Evolutionary conservation across 306 rosid species (phyloP), one percentile per base, ranked within the genome.

Genomic region (Dalbergia cochinchinensis): DNA sequence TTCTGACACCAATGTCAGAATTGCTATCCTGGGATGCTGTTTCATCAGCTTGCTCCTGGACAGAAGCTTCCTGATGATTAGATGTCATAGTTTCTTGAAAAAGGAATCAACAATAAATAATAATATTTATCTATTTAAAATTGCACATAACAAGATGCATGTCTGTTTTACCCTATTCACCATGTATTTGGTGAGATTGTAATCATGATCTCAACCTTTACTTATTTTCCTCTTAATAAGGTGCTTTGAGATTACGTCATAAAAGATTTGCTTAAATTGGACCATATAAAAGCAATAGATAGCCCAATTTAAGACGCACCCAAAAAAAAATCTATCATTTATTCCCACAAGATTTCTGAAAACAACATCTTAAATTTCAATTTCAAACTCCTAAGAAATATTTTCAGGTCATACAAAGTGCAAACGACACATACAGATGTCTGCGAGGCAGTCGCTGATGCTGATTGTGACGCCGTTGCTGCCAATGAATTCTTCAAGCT

Each of bases 21-120:
- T 81, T 89, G 85, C 86, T 80, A 82, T 95, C 99, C 69, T 83
- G 96, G 62, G 94, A 90, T 18, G 89, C 87, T 19, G 92, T 65
- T 65, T 93, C 98, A 53, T 95, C 99, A 83, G 90, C 91, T 76
- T 90, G 93, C 86, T 95, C 99, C 86, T 84, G 93, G 16, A 90
- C 78, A 84, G 83, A 83, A 54, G 87, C 79, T 84, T 73, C 83
- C 77, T 82, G 85, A 80, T 61, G 67, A 83, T 65, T 76, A 81
- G 81, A 80, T 51, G 79, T 79, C 65, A 42, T 71, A 57, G 81
- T 41, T 47, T 74, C 75, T 88, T 85, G 84, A 76, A 75, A 76
- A 78, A 55, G 44, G 26, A 87, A 81, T 58, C 77, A 74, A 66
- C 69, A 80, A 51, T 71, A 67, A 83, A 63, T 63, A 80, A 51